phyloP scores from a whole-genome alignment of 768 basidiomycete species.

The Russula sp. region DNA sequence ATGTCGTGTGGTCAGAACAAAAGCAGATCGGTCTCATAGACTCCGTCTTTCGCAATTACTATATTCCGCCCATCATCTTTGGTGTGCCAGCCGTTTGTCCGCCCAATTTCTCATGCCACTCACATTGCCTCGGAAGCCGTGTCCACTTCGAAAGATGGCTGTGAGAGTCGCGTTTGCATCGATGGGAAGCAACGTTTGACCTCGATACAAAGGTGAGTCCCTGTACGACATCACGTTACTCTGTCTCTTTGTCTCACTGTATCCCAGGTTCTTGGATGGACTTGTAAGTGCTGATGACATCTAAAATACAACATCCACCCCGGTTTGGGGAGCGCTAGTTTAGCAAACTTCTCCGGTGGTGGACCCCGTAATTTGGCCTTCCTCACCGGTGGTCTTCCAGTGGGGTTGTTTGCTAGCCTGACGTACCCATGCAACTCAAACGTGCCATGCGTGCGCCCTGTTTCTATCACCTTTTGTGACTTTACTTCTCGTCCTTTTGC shows the following conservation, averaged over 20 bases:
- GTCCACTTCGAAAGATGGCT: slow-evolving; percentile 50
- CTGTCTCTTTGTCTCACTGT: background rate
- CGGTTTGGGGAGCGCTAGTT: background rate
- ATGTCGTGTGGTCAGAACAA: slow-evolving; percentile 71
- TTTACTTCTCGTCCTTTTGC: background rate
- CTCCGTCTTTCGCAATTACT: slow-evolving; percentile 72
- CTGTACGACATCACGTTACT: background rate
- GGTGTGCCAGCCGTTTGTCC: slow-evolving; percentile 33
- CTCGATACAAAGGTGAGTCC: slow-evolving; percentile 57
- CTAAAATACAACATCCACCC: too few species aligned
- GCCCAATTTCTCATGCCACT: background rate
- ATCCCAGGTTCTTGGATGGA: slow-evolving; percentile 53
- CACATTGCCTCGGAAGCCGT: slow-evolving; percentile 37
- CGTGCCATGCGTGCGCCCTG: background rate
- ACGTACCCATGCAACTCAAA: background rate
- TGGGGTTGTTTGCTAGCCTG: slow-evolving; percentile 11
- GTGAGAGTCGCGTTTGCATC: slow-evolving; percentile 61
- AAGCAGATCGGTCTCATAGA: slow-evolving; percentile 76
- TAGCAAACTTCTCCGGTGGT: slow-evolving; percentile 10
- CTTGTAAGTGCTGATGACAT: slow-evolving; percentile 39
- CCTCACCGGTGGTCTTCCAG: background rate
- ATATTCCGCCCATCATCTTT: slow-evolving; percentile 76
- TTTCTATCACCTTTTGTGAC: background rate
- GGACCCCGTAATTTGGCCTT: background rate
- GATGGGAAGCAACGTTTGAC: slow-evolving; percentile 81